These are phyloP conservation scores for Botrytis pseudocinerea DNA, from an alignment of 2,329 filamentous ascomycete genomes.

Conservation along the genomic window DNA sequence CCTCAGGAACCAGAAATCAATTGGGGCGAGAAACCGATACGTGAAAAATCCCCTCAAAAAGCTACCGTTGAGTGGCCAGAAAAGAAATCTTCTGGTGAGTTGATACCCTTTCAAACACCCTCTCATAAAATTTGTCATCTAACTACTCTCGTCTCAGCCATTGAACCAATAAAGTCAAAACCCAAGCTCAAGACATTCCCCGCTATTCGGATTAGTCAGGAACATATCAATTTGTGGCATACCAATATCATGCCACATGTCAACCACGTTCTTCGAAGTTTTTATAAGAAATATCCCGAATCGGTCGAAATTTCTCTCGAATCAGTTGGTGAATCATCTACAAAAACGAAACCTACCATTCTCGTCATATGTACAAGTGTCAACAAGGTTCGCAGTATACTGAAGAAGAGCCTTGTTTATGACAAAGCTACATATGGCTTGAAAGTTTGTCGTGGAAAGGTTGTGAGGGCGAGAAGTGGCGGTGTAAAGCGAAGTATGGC, in stretches of 20 bases:
- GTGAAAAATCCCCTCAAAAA: slow-evolving; percentile 25
- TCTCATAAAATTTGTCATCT: neutral
- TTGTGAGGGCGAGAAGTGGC: slow-evolving; percentile 59
- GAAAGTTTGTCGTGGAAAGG: slow-evolving; percentile 70
- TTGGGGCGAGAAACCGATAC: slow-evolving; percentile 35
- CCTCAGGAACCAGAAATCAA: slow-evolving; percentile 26
- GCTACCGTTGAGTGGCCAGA: slow-evolving; percentile 30
- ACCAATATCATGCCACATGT: slow-evolving; percentile 69
- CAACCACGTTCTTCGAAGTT: slow-evolving; percentile 67
- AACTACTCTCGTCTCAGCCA: slow-evolving; percentile 22
- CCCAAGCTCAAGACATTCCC: slow-evolving; percentile 59
- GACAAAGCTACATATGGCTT: slow-evolving; percentile 64
- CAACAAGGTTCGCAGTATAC: slow-evolving; percentile 67
- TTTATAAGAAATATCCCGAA: slow-evolving; percentile 72
- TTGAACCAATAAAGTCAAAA: slow-evolving; percentile 33
- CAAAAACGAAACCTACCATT: slow-evolving; percentile 69
- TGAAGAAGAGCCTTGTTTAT: slow-evolving; percentile 70
- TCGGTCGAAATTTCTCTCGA: slow-evolving; percentile 78
- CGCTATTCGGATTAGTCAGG: slow-evolving; percentile 57
- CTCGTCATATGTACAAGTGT: slow-evolving; percentile 77
- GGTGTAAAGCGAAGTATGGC: slow-evolving; percentile 46
- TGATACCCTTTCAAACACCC: neutral
- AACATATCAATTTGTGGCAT: slow-evolving; percentile 72
- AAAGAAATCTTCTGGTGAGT: slow-evolving; percentile 31
- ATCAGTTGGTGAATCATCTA: slow-evolving; percentile 67